phyloP scores from a whole-genome alignment of 139 green algal species.

The Astrephomene gubernaculifera region DNA sequence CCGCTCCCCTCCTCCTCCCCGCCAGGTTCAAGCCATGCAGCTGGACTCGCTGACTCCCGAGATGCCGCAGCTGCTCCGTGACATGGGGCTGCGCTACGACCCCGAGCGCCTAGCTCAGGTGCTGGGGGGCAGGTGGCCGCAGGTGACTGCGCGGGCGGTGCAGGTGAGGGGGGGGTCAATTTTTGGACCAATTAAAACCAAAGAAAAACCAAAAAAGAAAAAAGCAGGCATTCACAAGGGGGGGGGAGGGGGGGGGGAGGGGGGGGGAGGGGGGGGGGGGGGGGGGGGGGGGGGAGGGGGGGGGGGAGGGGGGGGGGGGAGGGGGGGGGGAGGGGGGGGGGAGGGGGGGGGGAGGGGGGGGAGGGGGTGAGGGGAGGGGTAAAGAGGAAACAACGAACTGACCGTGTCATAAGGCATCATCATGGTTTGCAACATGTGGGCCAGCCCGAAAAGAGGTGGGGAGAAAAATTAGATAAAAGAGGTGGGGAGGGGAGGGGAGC shows the following conservation, averaged over 20 bases:
- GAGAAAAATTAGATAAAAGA: too few species aligned
- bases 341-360: background rate
- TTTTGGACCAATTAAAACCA: background rate
- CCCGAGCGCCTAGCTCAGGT: slow-evolving; percentile 75
- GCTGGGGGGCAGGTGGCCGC: slow-evolving; percentile 58
- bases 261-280: background rate
- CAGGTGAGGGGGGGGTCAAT: slow-evolving; percentile 7
- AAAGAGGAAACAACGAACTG: too few species aligned
- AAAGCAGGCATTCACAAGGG: too few species aligned
- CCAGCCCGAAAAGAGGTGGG: too few species aligned
- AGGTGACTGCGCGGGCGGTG: slow-evolving; percentile 67
- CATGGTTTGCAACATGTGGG: too few species aligned
- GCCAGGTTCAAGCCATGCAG: slow-evolving; percentile 85
- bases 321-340: too few species aligned
- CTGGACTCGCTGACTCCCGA: slow-evolving; percentile 78
- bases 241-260: background rate
- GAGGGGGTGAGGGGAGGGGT: too few species aligned
- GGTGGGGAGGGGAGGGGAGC: too few species aligned
- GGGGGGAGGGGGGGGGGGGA: background rate
- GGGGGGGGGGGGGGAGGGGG: background rate
- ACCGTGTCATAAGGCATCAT: too few species aligned
- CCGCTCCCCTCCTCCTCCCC: background rate
- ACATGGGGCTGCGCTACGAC: slow-evolving; percentile 88
- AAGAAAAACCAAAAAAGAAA: background rate
- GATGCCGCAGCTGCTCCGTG: slow-evolving; percentile 75